These are phyloP conservation scores for Eucommia ulmoides DNA, from an alignment of 257 asterid genomes.

Conservation along the genomic window DNA sequence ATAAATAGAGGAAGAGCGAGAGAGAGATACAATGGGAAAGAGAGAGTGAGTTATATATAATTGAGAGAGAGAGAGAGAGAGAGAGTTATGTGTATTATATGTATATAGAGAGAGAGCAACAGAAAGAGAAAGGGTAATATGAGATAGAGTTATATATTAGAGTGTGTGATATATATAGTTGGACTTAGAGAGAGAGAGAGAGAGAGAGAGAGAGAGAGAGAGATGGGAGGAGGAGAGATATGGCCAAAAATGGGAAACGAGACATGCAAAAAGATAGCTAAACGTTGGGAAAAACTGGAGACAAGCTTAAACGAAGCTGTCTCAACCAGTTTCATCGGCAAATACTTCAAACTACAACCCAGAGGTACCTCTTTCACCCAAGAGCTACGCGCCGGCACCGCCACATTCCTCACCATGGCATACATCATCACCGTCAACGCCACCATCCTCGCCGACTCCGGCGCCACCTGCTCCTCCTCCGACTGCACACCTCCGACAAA, in stretches of 20 bases:
- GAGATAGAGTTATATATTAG: no score
- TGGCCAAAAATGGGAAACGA: conserved; percentile 7
- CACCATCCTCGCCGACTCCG: conserved; percentile 57
- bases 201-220: conserved; percentile 19
- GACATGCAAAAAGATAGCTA: conserved; percentile 7
- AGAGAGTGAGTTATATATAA: no score
- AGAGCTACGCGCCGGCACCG: conserved; percentile 62
- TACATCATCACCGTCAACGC: conserved; percentile 67
- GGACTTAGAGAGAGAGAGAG: not conserved
- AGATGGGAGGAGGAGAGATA: conserved; percentile 29
- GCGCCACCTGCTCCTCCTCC: conserved; percentile 43
- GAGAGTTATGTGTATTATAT: no score
- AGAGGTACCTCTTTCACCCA: conserved; percentile 36
- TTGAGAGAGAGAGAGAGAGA: no score
- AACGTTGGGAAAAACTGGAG: conserved; percentile 27
- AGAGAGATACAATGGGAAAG: no score
- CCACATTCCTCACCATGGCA: conserved; percentile 76
- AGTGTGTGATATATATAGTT: no score
- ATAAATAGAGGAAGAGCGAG: no score
- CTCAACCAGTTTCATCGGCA: conserved; percentile 41
- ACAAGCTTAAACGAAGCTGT: conserved; percentile 26
- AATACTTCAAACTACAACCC: conserved; percentile 44
- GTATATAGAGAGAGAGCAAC: no score
- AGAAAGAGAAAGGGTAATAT: no score
- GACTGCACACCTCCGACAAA: conserved; percentile 24